Conservation (phyloP, 768 basidiomycete genomes). For the Daedaleopsis nitida region DNA sequence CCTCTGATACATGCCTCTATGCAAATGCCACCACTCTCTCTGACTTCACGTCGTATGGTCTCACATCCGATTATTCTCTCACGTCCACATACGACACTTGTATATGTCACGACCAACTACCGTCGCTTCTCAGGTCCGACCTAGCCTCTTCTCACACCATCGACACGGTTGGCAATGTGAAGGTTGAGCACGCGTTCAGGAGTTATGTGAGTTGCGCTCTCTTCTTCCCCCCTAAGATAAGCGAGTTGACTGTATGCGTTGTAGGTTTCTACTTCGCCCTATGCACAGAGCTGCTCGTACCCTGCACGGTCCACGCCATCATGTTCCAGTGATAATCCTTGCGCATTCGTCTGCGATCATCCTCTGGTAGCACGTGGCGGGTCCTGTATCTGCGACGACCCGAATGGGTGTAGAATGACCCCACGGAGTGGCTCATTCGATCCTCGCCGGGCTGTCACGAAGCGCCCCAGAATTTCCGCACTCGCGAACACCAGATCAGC, state of each 20-base stretch:
- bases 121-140: not conserved
- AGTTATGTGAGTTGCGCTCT: not conserved
- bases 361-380: constrained; percentile 20
- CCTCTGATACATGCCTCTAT: constrained; percentile 1
- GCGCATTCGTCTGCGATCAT: constrained; percentile 33
- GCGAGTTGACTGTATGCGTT: not conserved
- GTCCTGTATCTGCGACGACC: constrained; percentile 31
- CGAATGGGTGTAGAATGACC: constrained; percentile 22
- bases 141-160: not conserved
- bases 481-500: constrained; percentile 6
- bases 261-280: not conserved
- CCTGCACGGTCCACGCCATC: constrained; percentile 32
- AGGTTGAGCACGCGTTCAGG: not conserved
- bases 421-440: constrained; percentile 1
- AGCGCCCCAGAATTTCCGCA: not conserved
- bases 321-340: constrained; percentile 25
- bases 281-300: constrained; percentile 29
- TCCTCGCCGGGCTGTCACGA: constrained; percentile 14
- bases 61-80: not conserved
- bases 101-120: not conserved
- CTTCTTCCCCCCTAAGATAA: not conserved
- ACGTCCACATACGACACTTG: not conserved
- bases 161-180: not conserved
- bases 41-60: not conserved
- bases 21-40: not conserved